These are phyloP conservation scores for Colletotrichum shisoi DNA, from an alignment of 2,329 filamentous ascomycete genomes.

Conservation along the genomic window DNA sequence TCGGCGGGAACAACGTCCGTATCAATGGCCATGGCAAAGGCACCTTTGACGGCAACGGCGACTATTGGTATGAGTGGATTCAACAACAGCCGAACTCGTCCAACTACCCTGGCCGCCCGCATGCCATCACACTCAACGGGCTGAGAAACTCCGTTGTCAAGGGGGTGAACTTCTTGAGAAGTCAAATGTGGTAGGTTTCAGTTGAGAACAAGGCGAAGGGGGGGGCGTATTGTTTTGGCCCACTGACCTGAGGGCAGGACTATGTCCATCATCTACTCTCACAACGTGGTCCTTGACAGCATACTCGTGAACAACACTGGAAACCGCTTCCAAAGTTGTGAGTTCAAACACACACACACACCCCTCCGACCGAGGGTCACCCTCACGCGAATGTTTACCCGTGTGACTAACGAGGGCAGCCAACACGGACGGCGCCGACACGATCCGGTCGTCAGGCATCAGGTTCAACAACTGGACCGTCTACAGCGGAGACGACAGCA, in stretches of 20 bases:
- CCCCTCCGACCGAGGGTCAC: too few species aligned
- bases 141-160: slow-evolving; percentile 55
- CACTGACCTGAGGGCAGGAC: slow-evolving; percentile 42
- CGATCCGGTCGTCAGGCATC: slow-evolving; percentile 42
- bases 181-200: slow-evolving; percentile 59
- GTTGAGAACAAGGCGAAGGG: not conserved
- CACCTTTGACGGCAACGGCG: slow-evolving; percentile 61
- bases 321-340: slow-evolving; percentile 41
- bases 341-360: not conserved
- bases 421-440: slow-evolving; percentile 49
- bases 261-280: slow-evolving; percentile 56
- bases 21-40: slow-evolving; percentile 56
- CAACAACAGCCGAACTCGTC: slow-evolving; percentile 45
- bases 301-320: slow-evolving; percentile 59
- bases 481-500: slow-evolving; percentile 43
- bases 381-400: not conserved
- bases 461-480: slow-evolving; percentile 44
- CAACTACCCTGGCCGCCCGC: slow-evolving; percentile 56
- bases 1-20: slow-evolving; percentile 57
- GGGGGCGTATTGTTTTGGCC: too few species aligned
- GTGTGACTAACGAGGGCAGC: slow-evolving; percentile 29
- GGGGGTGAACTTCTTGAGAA: slow-evolving; percentile 56
- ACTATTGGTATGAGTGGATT: slow-evolving; percentile 60
- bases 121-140: slow-evolving; percentile 57
- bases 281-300: slow-evolving; percentile 53